Conservation (phyloP, 345 rosid genomes). For the Arabidopsis arenosa region DNA sequence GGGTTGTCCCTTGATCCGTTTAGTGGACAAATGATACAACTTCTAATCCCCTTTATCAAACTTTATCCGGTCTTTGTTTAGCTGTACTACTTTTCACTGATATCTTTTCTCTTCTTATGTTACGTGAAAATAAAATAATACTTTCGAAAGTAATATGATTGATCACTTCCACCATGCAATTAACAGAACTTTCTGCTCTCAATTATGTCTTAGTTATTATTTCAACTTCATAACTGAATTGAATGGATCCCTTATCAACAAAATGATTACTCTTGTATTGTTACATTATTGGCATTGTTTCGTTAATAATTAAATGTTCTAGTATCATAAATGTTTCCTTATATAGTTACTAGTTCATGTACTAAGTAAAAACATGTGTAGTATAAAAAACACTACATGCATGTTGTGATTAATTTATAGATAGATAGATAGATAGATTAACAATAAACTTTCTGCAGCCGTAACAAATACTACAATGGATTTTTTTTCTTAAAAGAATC, state of each 20-base stretch:
- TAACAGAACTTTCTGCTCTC: slow-evolving; percentile 2
- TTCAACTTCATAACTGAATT: slow-evolving; percentile 14
- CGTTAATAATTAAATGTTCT: slow-evolving; percentile 2
- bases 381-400: neutral
- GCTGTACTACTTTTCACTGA: slow-evolving; percentile 15
- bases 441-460: too few species aligned
- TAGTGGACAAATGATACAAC: slow-evolving; percentile 10
- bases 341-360: neutral
- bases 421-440: too few species aligned
- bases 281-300: slow-evolving; percentile 11
- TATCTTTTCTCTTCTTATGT: slow-evolving; percentile 10
- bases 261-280: neutral
- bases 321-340: slow-evolving; percentile 4
- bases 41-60: slow-evolving; percentile 10
- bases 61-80: slow-evolving; percentile 20
- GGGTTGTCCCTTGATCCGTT: slow-evolving; percentile 33
- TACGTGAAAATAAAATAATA: slow-evolving; percentile 16
- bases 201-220: slow-evolving; percentile 21
- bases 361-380: neutral
- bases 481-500: too few species aligned
- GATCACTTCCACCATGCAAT: slow-evolving; percentile 22
- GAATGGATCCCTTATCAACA: slow-evolving; percentile 6
- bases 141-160: slow-evolving; percentile 27
- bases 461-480: too few species aligned
- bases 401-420: neutral